Evolutionary conservation across 805 yeast genomes (phyloP).

Genomic region (Metschnikowia orientalis): DNA sequence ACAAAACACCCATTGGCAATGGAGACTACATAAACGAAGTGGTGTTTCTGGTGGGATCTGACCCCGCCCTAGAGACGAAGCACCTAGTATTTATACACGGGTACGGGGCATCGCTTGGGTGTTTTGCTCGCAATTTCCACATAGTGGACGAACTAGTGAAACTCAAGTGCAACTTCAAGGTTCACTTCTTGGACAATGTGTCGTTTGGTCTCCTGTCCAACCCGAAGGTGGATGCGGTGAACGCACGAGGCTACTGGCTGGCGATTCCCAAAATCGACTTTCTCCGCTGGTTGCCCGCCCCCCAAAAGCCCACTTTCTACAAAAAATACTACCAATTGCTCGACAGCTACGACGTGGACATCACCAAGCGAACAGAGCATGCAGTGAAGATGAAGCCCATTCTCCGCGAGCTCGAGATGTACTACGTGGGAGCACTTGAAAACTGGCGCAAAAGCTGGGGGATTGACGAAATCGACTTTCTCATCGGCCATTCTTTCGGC

Average conservation of each 20-base stretch:
- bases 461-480: conserved; percentile 50
- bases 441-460: conserved; percentile 53
- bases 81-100: conserved; percentile 54
- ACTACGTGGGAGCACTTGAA: conserved; percentile 58
- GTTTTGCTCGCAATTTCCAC: conserved; percentile 52
- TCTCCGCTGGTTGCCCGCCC: conserved; percentile 19
- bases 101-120: conserved; percentile 52
- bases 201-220: conserved; percentile 52
- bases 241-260: conserved; percentile 12
- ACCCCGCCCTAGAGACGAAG: conserved; percentile 22
- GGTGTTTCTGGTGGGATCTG: conserved; percentile 27
- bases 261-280: conserved; percentile 20
- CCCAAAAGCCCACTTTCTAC: conserved; percentile 27
- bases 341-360: conserved; percentile 29
- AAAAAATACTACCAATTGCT: conserved; percentile 39
- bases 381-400: conserved; percentile 34
- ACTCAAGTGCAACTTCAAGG: conserved; percentile 34
- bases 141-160: conserved; percentile 30
- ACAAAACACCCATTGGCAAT: conserved; percentile 22
- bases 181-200: conserved; percentile 48
- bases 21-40: conserved; percentile 35
- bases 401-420: conserved; percentile 45
- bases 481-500: conserved; percentile 78
- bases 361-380: conserved; percentile 25
- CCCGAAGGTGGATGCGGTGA: conserved; percentile 24